Conservation (phyloP, 2,329 filamentous ascomycete genomes). For the Penicillium decumbens region DNA sequence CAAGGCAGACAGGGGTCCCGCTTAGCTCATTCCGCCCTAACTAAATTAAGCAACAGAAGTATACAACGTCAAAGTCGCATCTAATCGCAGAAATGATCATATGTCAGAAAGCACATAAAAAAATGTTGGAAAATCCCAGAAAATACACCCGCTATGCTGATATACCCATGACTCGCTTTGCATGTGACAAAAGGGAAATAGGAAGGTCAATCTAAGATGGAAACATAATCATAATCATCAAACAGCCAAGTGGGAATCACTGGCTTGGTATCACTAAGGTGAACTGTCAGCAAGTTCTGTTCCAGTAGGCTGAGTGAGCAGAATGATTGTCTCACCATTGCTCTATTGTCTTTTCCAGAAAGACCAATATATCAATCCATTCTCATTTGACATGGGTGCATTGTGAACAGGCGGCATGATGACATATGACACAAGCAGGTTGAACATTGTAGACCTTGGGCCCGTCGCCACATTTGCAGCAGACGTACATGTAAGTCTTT, state of each 20-base stretch:
- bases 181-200: neutral
- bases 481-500: constrained; percentile 33
- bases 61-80: constrained; percentile 16
- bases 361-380: neutral
- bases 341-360: constrained; percentile 4
- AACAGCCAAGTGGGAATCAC: neutral
- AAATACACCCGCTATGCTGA: constrained; percentile 11
- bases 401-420: constrained; percentile 28
- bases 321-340: constrained; percentile 12
- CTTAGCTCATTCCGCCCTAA: constrained; percentile 10
- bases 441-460: constrained; percentile 37
- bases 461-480: constrained; percentile 38
- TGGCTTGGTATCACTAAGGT: neutral
- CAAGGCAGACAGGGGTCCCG: constrained; percentile 18
- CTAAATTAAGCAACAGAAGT: constrained; percentile 18
- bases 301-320: neutral
- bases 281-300: neutral
- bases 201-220: neutral
- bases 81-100: constrained; percentile 8
- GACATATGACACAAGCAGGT: constrained; percentile 31
- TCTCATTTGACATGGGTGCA: constrained; percentile 32
- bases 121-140: constrained; percentile 4
- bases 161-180: constrained; percentile 4
- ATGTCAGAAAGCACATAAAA: neutral
- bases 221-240: neutral